Conservation (phyloP, 2,329 filamentous ascomycete genomes). For the Colletotrichum tropicale region DNA sequence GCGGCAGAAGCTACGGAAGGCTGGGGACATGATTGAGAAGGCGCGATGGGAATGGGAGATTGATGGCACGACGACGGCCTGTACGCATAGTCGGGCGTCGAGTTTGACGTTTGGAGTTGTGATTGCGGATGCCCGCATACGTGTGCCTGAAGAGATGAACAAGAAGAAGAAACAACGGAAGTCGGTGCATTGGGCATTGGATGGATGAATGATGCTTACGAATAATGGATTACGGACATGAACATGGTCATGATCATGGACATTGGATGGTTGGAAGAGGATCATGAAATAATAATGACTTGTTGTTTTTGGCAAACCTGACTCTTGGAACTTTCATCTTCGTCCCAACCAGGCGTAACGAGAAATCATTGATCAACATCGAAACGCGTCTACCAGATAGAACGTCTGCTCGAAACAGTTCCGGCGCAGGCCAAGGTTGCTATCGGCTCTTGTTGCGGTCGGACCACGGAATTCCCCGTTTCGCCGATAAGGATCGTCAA, state of each 20-base stretch:
- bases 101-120: background rate
- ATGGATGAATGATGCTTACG: background rate
- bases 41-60: constrained; percentile 33
- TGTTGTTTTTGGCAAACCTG: background rate
- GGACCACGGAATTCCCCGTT: background rate
- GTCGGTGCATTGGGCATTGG: constrained; percentile 17
- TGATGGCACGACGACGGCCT: constrained; percentile 23
- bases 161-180: background rate
- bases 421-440: background rate
- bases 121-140: background rate
- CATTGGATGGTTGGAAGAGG: background rate
- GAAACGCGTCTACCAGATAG: background rate
- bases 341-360: background rate
- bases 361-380: background rate
- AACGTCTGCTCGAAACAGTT: background rate
- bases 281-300: background rate
- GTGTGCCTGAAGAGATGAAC: background rate
- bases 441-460: background rate
- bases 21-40: constrained; percentile 36
- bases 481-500: background rate
- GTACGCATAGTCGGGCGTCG: background rate
- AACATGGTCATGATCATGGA: background rate
- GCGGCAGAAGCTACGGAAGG: constrained; percentile 34
- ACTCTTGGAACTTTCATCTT: background rate
- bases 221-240: background rate